Base-by-base conservation (phyloP, 257 asterid species). In the Plectranthus barbatus region DNA sequence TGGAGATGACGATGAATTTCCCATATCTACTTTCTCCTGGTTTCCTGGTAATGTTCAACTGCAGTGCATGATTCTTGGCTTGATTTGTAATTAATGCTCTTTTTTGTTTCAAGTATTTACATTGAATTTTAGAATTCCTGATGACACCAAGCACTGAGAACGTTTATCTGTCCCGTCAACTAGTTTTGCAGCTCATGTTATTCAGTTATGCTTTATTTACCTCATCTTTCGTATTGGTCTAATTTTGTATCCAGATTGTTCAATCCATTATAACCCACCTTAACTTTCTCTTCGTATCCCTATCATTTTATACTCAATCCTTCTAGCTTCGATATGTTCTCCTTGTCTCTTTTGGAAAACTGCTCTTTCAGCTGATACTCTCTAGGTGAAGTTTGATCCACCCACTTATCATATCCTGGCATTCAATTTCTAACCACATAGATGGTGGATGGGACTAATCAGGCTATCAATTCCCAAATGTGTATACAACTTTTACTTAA, bases 1-100 rank as follows among this genome's bases (percentile, higher is more conserved):
- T 87, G 85, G 82, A 77, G 83, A 68, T 74, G 83, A 76, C 96
- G 17, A 71, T 90, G 84, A 80, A 75, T 79, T 90, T 87, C 59
- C 83, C 95, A 3, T 72, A 65, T 72, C 71, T 90, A 70, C 61
- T 81, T 72, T 85, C 95, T 68, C 95, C 88, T 56, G 95, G 92
- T 63, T 90, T 87, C 81, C 84, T 87, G 97, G 97, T 90, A 90
- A 72, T 60, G 50, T 56, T 74, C 24, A 33, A 48, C 62, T 50
- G 23, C 47, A 39, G 58, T 31, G 36, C 36, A 26, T 26, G 31
- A 26, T 31, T 4, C 6, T 31, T 31, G 12, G n/a, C n/a, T 57
- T 51, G 31, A 12, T 31, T 40, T 72, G 44, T 14, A 24, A 66
- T 67, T 52, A 26, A 46, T 44, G 49, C 48, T 6, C 45, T 6